Conservation (phyloP, 1,139 yeast genomes). For the Saccharomyces hybrid region DNA sequence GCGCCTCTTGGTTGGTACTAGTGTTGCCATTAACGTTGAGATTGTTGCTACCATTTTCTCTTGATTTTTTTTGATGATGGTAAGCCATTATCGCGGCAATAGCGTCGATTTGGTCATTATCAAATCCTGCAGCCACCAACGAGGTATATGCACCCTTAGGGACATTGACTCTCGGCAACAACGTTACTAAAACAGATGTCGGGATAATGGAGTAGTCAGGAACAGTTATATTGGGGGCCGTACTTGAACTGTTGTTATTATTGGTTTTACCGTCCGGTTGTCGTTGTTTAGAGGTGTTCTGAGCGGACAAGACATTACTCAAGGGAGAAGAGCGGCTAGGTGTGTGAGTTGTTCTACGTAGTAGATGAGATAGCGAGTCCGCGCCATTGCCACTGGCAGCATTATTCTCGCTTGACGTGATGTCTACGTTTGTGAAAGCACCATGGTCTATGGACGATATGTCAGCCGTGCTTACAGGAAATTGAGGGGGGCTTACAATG, state of each 20-base stretch:
- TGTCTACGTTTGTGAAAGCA: slow-evolving; percentile 25
- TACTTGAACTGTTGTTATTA: slow-evolving; percentile 2
- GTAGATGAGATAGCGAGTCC: not conserved
- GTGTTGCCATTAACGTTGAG: not conserved
- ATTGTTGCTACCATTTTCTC: not conserved
- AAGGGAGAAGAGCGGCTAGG: slow-evolving; percentile 22
- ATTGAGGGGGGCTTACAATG: not conserved
- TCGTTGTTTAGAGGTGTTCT: slow-evolving; percentile 4
- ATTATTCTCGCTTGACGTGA: slow-evolving; percentile 8
- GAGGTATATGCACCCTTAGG: slow-evolving; percentile 67
- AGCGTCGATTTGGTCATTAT: slow-evolving; percentile 62
- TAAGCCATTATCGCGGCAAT: slow-evolving; percentile 66
- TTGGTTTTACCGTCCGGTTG: not conserved
- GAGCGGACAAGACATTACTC: slow-evolving; percentile 11
- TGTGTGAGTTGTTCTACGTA: slow-evolving; percentile 5
- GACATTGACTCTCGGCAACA: slow-evolving; percentile 54
- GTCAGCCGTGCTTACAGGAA: not conserved
- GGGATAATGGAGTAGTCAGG: slow-evolving; percentile 30
- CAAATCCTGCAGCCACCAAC: slow-evolving; percentile 55
- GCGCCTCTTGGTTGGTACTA: not conserved
- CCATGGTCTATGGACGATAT: slow-evolving; percentile 18
- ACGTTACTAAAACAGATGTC: slow-evolving; percentile 28
- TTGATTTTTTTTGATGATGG: slow-evolving; percentile 39
- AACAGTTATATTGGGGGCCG: slow-evolving; percentile 20
- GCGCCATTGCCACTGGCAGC: not conserved